These are phyloP conservation scores for Ustilago trichophora DNA, from an alignment of 1,284 basidiomycete genomes.

Conservation along the genomic window DNA sequence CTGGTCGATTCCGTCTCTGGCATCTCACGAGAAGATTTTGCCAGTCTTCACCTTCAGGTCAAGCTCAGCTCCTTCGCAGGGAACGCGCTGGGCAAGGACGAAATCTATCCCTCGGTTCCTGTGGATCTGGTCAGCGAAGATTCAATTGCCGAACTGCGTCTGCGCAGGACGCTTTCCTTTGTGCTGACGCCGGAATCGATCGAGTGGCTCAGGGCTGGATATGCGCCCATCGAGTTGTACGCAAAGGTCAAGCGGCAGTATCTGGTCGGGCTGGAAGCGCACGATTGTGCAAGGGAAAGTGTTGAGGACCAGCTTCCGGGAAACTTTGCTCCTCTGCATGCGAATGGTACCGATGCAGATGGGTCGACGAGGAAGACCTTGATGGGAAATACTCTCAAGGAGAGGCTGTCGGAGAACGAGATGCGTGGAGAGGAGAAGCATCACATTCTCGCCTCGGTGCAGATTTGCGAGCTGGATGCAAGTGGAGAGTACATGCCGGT, in stretches of 20 bases:
- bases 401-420: constrained; percentile 79
- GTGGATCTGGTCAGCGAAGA: constrained; percentile 39
- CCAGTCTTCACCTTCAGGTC: constrained; percentile 51
- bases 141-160: constrained; percentile 33
- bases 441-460: constrained; percentile 85
- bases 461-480: constrained; percentile 85
- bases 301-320: not conserved
- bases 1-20: constrained; percentile 51
- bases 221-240: constrained; percentile 52
- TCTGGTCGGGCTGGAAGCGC: constrained; percentile 39
- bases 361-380: too few relatives aligned
- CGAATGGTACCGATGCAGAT: too few relatives aligned
- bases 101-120: constrained; percentile 53
- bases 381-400: constrained; percentile 40
- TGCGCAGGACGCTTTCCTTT: constrained; percentile 55
- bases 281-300: constrained; percentile 43
- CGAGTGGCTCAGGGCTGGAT: constrained; percentile 37
- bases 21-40: constrained; percentile 40
- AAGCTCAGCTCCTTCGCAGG: constrained; percentile 56
- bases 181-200: constrained; percentile 46
- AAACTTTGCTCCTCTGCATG: constrained; percentile 28
- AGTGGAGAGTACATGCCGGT: constrained; percentile 86
- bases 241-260: constrained; percentile 39
- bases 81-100: constrained; percentile 41
- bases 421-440: constrained; percentile 88